Evolutionary conservation across 495 filamentous ascomycete genomes (phyloP).

Genomic region (Letharia lupina): DNA sequence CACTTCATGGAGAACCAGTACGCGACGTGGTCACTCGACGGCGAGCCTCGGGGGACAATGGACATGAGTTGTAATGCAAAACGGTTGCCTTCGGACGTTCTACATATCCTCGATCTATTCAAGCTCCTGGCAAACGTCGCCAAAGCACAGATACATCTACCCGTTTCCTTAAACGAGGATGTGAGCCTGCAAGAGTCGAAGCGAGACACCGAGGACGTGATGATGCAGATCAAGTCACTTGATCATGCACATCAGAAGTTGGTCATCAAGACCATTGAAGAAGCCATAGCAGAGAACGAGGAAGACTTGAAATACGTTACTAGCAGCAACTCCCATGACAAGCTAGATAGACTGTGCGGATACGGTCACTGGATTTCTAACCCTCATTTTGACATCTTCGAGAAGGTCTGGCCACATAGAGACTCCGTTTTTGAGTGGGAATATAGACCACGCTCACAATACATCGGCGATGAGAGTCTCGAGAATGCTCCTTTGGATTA

Average conservation of each 20-base stretch:
- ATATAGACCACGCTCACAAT: too few relatives aligned
- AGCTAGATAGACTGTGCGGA: not conserved
- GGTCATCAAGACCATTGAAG: not conserved
- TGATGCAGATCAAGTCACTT: not conserved
- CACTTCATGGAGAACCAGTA: conserved; percentile 1
- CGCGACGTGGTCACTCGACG: not conserved
- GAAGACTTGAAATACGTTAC: not conserved
- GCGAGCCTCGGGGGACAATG: not conserved
- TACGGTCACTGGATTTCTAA: not conserved
- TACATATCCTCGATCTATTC: not conserved
- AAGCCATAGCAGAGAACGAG: not conserved
- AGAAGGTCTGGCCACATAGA: not conserved
- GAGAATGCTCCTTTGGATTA: too few relatives aligned
- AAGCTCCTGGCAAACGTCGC: not conserved
- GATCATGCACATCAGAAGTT: not conserved
- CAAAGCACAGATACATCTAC: not conserved
- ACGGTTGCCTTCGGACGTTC: not conserved
- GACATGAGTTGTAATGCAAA: not conserved
- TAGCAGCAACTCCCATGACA: not conserved
- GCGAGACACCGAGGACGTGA: not conserved
- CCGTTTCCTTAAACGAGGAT: not conserved
- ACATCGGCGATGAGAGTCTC: too few relatives aligned
- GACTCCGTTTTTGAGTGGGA: not conserved
- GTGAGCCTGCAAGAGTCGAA: not conserved
- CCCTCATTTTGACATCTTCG: not conserved